phyloP scores from a whole-genome alignment of 192 early-diverging fungal genomes.

The Spinellus fusiger region DNA sequence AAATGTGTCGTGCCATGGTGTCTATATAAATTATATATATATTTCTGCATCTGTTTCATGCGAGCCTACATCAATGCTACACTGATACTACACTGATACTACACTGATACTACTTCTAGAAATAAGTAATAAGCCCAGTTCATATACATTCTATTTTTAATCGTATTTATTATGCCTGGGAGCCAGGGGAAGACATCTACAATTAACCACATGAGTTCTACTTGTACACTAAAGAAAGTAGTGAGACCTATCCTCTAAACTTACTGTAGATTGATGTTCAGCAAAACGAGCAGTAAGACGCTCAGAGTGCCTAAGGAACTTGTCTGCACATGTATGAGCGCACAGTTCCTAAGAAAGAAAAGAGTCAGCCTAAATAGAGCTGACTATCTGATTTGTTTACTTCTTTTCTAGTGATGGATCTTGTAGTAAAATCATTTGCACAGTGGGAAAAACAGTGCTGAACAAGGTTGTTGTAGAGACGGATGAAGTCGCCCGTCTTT shows the following conservation, averaged over 20 bases:
- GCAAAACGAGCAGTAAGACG: constrained; percentile 81
- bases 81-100: too few relatives aligned
- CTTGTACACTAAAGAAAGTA: too few relatives aligned
- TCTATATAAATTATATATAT: too few relatives aligned
- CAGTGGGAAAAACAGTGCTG: constrained; percentile 93
- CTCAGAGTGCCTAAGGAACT: constrained; percentile 95
- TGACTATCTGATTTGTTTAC: constrained; percentile 26
- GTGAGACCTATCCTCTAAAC: constrained; percentile 32
- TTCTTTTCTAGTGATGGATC: constrained; percentile 81
- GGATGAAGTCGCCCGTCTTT: constrained; percentile 85
- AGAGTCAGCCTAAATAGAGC: not conserved
- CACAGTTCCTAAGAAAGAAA: constrained; percentile 63
- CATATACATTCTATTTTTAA: too few relatives aligned
- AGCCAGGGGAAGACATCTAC: too few relatives aligned
- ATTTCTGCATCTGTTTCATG: too few relatives aligned
- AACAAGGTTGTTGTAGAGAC: constrained; percentile 78
- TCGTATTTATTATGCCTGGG: too few relatives aligned
- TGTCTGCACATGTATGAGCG: constrained; percentile 82
- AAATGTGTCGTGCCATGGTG: too few relatives aligned
- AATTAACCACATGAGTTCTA: too few relatives aligned
- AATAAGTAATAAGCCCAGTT: too few relatives aligned
- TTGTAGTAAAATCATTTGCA: constrained; percentile 91
- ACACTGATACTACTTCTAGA: too few relatives aligned
- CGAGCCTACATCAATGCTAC: too few relatives aligned
- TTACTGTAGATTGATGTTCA: constrained; percentile 51